These are phyloP conservation scores for Exophiala bonariae DNA, from an alignment of 2,329 filamentous ascomycete species.

Conservation along the genomic window DNA sequence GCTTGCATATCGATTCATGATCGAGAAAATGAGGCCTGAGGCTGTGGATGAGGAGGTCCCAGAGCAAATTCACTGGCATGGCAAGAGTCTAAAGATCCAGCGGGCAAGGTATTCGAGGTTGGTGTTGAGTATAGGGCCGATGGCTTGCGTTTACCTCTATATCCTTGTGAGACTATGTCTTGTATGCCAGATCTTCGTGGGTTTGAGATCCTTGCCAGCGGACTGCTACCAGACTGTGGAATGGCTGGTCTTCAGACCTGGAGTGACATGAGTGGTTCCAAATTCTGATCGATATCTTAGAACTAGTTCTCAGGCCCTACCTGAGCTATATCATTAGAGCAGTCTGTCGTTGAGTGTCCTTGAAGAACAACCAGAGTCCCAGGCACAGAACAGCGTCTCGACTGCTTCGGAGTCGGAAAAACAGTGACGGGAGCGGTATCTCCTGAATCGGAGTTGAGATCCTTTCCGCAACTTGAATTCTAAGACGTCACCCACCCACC, in stretches of 20 bases:
- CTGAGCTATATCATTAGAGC: too few species aligned
- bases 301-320: too few species aligned
- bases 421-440: too few species aligned
- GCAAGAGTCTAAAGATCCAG: neutral
- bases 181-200: neutral
- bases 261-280: too few species aligned
- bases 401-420: too few species aligned
- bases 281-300: too few species aligned
- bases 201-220: neutral
- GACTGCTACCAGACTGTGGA: neutral
- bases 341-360: too few species aligned
- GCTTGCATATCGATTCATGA: neutral
- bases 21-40: neutral
- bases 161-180: neutral
- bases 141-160: neutral
- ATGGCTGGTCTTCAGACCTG: neutral
- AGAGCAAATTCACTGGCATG: neutral
- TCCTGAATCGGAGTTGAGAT: too few species aligned
- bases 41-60: neutral
- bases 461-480: constrained; percentile 5
- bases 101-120: neutral
- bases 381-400: too few species aligned
- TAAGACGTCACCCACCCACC: constrained; percentile 11
- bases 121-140: neutral
- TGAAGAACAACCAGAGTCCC: too few species aligned